phyloP scores from a whole-genome alignment of 2,329 filamentous ascomycete genomes.

The Gremmenia infestans region DNA sequence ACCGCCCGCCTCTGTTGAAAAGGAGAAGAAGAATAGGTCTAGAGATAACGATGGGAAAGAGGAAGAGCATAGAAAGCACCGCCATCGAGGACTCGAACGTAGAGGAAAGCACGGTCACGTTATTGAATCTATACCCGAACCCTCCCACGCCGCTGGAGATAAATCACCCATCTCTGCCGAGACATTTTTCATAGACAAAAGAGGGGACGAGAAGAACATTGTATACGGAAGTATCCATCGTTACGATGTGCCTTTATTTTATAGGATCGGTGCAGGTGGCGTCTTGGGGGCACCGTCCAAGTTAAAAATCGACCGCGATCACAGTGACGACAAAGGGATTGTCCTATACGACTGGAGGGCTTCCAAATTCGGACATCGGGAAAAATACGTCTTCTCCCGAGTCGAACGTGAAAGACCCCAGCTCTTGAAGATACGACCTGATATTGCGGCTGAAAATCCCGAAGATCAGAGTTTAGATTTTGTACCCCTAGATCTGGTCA shows the following conservation, averaged over 20 bases:
- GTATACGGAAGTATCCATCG: conserved; percentile 70
- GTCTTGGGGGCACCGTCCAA: conserved; percentile 61
- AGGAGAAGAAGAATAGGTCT: conserved; percentile 12
- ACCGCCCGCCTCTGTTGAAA: conserved; percentile 1
- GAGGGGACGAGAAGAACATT: conserved; percentile 71
- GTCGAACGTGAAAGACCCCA: conserved; percentile 35
- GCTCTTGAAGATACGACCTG: conserved; percentile 38
- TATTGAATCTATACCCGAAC: background rate
- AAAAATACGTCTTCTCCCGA: conserved; percentile 44
- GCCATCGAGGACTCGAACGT: conserved; percentile 11
- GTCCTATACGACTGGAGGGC: conserved; percentile 38
- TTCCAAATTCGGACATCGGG: conserved; percentile 20
- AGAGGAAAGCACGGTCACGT: conserved; percentile 2
- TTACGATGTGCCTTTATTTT: conserved; percentile 67
- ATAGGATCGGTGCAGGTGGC: conserved; percentile 61
- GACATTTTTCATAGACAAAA: conserved; percentile 62
- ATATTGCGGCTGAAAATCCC: conserved; percentile 23
- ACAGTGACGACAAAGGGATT: conserved; percentile 47
- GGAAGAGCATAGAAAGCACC: conserved; percentile 1
- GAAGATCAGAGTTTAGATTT: conserved; percentile 38
- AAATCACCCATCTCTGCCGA: conserved; percentile 11
- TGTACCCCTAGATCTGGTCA: conserved; percentile 40
- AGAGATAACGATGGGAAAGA: conserved; percentile 1
- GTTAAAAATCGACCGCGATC: conserved; percentile 61
- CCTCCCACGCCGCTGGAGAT: background rate